Base-by-base conservation (phyloP, 257 asterid species). In the Solanum chmielewskii region DNA sequence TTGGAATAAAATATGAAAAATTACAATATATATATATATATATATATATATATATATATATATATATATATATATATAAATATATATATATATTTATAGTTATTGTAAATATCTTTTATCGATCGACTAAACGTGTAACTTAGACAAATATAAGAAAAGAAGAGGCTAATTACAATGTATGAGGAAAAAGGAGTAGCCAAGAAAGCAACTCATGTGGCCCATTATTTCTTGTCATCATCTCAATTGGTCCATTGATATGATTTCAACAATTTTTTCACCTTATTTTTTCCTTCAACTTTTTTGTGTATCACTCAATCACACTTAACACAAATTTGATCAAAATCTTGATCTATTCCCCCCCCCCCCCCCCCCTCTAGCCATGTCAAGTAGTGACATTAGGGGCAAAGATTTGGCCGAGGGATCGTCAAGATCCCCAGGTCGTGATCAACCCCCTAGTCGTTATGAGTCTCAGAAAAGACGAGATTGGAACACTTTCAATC, bases 401-500 rank as follows among this genome's bases (percentile, higher is more conserved):
- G 87, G 87, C 33, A 73, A 49, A 71, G 87, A 86, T 23, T 52
- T 73, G 11, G 87, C 3, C 0, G 83, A 39, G 41, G 45, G 29
- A 77, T 71, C 87, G 1, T 39, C 31, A 11, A 62, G 66, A 66
- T 66, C 62, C 29, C 44, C 60, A 0, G 16, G 87, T 4, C 66
- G 14, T 1, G 81, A 33, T 42, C 35, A 25, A 2, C 27, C 73
- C 25, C 87, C 59, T 15, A 85, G 83, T 62, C 87, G 87, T 11
- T 86, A 86, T 1, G 87, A 73, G 15, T 86, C 87, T 18, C 84
- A 86, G 0, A 86, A 86, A 47, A 35, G 74, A 0, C 87, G 87
- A 18, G 87, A 86, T 37, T 86, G 87, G 87, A 86, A 73, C 25
- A 86, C 87, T 20, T 86, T 86, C 70, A 77, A 62, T 15, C 87